phyloP scores from a whole-genome alignment of 306 rosid genomes.

The Cucurbita ficifolia region DNA sequence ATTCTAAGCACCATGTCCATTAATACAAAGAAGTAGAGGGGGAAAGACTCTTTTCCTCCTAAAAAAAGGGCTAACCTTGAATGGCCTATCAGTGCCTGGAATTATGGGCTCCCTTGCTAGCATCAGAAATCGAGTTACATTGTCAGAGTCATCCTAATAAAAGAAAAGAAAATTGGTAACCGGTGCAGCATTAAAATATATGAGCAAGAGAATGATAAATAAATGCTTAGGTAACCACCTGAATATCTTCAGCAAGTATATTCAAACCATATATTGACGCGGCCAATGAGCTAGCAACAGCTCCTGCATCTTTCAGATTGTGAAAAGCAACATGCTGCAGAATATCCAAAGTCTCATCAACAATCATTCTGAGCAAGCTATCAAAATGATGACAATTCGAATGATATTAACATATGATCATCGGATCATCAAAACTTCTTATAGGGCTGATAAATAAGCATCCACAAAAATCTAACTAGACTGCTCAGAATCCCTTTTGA shows the following conservation, averaged over 20 bases:
- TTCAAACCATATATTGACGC: slow-evolving; percentile 67
- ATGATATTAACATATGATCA: background rate
- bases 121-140: slow-evolving; percentile 78
- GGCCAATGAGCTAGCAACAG: slow-evolving; percentile 83
- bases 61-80: slow-evolving; percentile 45
- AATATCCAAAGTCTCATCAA: slow-evolving; percentile 15
- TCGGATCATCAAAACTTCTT: background rate
- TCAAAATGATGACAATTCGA: background rate
- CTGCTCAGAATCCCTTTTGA: background rate
- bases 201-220: background rate
- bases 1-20: background rate
- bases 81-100: slow-evolving; percentile 79
- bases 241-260: slow-evolving; percentile 77
- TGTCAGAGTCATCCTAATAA: slow-evolving; percentile 75
- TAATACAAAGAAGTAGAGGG: background rate
- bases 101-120: slow-evolving; percentile 92
- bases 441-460: background rate
- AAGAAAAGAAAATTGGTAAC: slow-evolving; percentile 15
- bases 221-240: slow-evolving; percentile 28
- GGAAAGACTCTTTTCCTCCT: background rate
- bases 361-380: slow-evolving; percentile 16
- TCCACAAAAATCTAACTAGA: background rate
- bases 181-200: slow-evolving; percentile 4
- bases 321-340: slow-evolving; percentile 62
- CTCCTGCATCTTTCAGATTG: slow-evolving; percentile 66